Conservation (phyloP, 805 yeast genomes). For the Candida ficus region DNA sequence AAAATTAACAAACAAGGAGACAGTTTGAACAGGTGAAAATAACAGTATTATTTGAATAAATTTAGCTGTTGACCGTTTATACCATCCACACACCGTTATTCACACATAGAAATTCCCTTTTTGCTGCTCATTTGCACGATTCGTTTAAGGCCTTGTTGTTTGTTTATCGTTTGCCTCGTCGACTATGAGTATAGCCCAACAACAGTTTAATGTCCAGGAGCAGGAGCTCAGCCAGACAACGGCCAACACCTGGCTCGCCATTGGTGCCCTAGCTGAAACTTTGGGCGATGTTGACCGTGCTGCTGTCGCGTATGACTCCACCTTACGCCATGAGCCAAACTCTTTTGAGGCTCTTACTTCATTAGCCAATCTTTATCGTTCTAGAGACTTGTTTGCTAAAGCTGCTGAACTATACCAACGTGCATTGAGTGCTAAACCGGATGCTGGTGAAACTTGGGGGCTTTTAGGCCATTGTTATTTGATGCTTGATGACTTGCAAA, state of each 20-base stretch:
- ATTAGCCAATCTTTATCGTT: constrained; percentile 82
- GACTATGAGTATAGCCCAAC: constrained; percentile 11
- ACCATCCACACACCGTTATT: too few species aligned
- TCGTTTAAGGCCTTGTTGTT: too few species aligned
- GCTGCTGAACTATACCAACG: constrained; percentile 93
- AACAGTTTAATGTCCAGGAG: constrained; percentile 29
- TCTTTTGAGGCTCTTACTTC: constrained; percentile 81
- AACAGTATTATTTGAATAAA: too few species aligned
- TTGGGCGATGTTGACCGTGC: constrained; percentile 89
- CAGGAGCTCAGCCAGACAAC: constrained; percentile 44
- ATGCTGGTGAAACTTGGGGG: constrained; percentile 97
- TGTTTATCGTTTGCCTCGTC: too few species aligned
- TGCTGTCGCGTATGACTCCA: constrained; percentile 80
- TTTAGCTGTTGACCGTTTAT: too few species aligned
- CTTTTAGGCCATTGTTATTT: constrained; percentile 92
- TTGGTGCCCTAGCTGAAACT: constrained; percentile 85
- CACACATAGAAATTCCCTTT: too few species aligned
- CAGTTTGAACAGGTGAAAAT: too few species aligned
- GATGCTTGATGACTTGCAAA: constrained; percentile 92
- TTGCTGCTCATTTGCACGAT: too few species aligned
- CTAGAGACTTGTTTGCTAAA: constrained; percentile 84
- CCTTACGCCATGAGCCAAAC: constrained; percentile 80
- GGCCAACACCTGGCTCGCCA: constrained; percentile 82
- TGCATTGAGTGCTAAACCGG: constrained; percentile 75
- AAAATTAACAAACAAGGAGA: not conserved